Conservation (phyloP, 1,284 basidiomycete species). For the Vanrija sp. region DNA sequence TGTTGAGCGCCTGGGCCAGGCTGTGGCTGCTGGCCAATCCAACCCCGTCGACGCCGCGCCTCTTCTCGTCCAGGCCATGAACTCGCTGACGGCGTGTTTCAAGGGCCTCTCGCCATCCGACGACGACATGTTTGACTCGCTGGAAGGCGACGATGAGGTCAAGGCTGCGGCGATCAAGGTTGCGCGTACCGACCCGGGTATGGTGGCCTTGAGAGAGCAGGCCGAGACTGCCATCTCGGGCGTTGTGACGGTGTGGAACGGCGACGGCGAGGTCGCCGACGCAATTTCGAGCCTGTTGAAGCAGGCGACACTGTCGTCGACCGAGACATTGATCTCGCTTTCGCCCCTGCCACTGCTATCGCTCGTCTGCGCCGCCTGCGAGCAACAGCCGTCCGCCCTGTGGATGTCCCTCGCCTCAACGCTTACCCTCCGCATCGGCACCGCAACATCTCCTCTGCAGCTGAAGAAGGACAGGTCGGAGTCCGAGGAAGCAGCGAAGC, state of each 20-base stretch:
- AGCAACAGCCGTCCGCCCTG: slow-evolving; percentile 68
- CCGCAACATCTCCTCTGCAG: slow-evolving; percentile 52
- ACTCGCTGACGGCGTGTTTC: slow-evolving; percentile 73
- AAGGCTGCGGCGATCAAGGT: slow-evolving; percentile 50
- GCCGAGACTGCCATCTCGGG: slow-evolving; percentile 61
- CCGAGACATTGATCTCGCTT: slow-evolving; percentile 67
- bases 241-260: slow-evolving; percentile 68
- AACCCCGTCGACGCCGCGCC: slow-evolving; percentile 17
- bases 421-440: slow-evolving; percentile 71
- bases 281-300: slow-evolving; percentile 41
- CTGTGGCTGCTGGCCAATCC: slow-evolving; percentile 45
- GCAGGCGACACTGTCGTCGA: slow-evolving; percentile 34
- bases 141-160: slow-evolving; percentile 51
- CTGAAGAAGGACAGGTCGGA: slow-evolving; percentile 31
- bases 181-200: slow-evolving; percentile 63
- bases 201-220: slow-evolving; percentile 60
- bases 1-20: slow-evolving; percentile 62
- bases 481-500: slow-evolving; percentile 23
- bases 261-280: slow-evolving; percentile 68
- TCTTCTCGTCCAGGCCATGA: slow-evolving; percentile 57
- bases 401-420: slow-evolving; percentile 79
- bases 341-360: slow-evolving; percentile 71
- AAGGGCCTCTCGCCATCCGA: slow-evolving; percentile 73
- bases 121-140: slow-evolving; percentile 60
- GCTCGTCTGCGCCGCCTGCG: slow-evolving; percentile 69